Evolutionary conservation across 805 yeast genomes (phyloP).

Genomic region (Candida morakotiae): DNA sequence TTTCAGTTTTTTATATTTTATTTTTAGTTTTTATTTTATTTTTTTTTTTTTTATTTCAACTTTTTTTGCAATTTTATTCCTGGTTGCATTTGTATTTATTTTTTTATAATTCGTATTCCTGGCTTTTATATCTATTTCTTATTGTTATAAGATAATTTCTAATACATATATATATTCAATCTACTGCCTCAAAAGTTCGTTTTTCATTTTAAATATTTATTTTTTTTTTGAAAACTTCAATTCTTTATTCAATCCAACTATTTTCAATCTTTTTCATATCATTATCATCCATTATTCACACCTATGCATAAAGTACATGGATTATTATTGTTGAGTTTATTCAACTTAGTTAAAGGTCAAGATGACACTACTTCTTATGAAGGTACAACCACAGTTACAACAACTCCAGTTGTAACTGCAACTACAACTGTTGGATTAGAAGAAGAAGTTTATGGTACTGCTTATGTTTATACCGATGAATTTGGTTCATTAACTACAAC

Average conservation of each 20-base stretch:
- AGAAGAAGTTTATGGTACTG: slow-evolving; percentile 24
- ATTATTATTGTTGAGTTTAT: slow-evolving; percentile 1
- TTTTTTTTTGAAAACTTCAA: too few species aligned
- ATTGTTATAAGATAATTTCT: background rate
- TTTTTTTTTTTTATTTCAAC: too few species aligned
- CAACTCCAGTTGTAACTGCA: slow-evolving; percentile 26
- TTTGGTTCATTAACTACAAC: slow-evolving; percentile 28
- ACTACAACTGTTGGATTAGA: slow-evolving; percentile 24
- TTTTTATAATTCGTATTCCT: background rate
- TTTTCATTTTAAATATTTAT: too few species aligned
- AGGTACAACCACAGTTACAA: slow-evolving; percentile 20
- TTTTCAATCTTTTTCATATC: background rate
- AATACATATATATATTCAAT: background rate
- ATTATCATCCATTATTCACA: too few species aligned
- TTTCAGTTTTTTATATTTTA: too few species aligned
- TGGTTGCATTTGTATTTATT: background rate
- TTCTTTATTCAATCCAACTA: too few species aligned
- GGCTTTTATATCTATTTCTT: background rate
- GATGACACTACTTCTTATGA: slow-evolving; percentile 8
- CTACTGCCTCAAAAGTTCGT: too few species aligned
- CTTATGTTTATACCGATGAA: slow-evolving; percentile 26
- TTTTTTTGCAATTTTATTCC: background rate
- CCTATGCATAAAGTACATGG: background rate
- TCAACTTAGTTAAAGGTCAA: slow-evolving; percentile 1
- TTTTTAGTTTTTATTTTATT: too few species aligned